Conservation (phyloP, 164 flowering plant species). For the Aristolochia californica region DNA sequence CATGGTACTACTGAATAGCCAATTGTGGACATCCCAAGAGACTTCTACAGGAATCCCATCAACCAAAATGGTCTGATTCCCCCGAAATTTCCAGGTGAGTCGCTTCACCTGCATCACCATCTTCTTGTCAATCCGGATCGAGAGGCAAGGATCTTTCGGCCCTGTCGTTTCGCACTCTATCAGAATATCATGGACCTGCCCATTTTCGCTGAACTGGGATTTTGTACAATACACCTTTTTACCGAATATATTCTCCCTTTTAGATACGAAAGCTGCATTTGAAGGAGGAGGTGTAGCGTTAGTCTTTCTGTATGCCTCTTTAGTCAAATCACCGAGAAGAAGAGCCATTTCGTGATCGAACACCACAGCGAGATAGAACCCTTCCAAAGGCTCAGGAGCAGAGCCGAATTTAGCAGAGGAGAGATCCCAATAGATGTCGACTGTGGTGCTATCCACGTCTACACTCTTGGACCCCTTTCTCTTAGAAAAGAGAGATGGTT, state of each 20-base stretch:
- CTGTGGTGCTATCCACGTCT: slow-evolving; percentile 11
- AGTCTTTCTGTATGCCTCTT: slow-evolving; percentile 28
- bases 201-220: slow-evolving; percentile 30
- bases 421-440: slow-evolving; percentile 39
- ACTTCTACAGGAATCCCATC: slow-evolving; percentile 56
- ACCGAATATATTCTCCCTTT: slow-evolving; percentile 36
- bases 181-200: slow-evolving; percentile 20
- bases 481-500: slow-evolving; percentile 36
- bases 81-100: slow-evolving; percentile 38
- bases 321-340: slow-evolving; percentile 31
- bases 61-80: slow-evolving; percentile 33
- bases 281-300: slow-evolving; percentile 8
- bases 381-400: slow-evolving; percentile 32
- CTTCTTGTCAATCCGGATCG: slow-evolving; percentile 26
- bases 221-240: slow-evolving; percentile 25
- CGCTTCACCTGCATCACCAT: slow-evolving; percentile 30
- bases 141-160: slow-evolving; percentile 22
- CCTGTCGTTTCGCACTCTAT: slow-evolving; percentile 27
- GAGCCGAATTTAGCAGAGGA: slow-evolving; percentile 31
- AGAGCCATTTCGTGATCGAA: slow-evolving; percentile 23
- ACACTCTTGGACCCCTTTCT: slow-evolving; percentile 28
- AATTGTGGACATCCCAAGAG: slow-evolving; percentile 82
- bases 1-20: slow-evolving; percentile 48
- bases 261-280: slow-evolving; percentile 23
- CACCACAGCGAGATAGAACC: slow-evolving; percentile 28